phyloP scores from a whole-genome alignment of 208 protist species.

The Trypanosoma caninum region DNA sequence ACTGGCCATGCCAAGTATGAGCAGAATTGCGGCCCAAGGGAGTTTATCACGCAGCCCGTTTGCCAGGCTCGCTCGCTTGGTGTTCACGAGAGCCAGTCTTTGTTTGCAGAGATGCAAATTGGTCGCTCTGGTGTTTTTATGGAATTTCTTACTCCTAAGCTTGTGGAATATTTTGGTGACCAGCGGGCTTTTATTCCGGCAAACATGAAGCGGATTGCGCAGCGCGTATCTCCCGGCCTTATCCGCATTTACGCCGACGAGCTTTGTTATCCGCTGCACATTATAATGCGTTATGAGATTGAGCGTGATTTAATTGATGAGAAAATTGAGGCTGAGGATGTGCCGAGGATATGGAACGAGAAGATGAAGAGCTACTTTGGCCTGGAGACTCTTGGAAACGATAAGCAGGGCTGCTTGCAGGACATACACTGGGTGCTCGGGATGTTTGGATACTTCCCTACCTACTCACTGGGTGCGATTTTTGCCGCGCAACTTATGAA shows the following conservation, averaged over 20 bases:
- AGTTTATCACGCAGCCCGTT: slow-evolving; percentile 59
- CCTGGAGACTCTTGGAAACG: slow-evolving; percentile 66
- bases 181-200: slow-evolving; percentile 48
- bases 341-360: slow-evolving; percentile 78
- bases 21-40: slow-evolving; percentile 70
- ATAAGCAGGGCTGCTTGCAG: slow-evolving; percentile 78
- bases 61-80: slow-evolving; percentile 61
- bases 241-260: slow-evolving; percentile 89
- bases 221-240: slow-evolving; percentile 56
- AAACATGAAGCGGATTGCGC: slow-evolving; percentile 49
- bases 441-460: slow-evolving; percentile 86
- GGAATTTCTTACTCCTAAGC: slow-evolving; percentile 42
- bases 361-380: slow-evolving; percentile 88
- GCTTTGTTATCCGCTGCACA: slow-evolving; percentile 88
- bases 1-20: slow-evolving; percentile 90
- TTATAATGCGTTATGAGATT: slow-evolving; percentile 90
- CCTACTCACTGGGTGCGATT: slow-evolving; percentile 84
- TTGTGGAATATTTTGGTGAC: slow-evolving; percentile 44
- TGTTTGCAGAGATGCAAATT: slow-evolving; percentile 85
- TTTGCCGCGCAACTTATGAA: slow-evolving; percentile 80
- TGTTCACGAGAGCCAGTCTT: slow-evolving; percentile 89
- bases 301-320: slow-evolving; percentile 83
- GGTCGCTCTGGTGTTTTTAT: slow-evolving; percentile 53
- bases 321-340: slow-evolving; percentile 66
- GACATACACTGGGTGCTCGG: slow-evolving; percentile 87